Evolutionary conservation across 371 early-diverging fungal species (phyloP), one percentile per base, ranked within the genome.

Genomic region (Polyrhizophydium stewartii): DNA sequence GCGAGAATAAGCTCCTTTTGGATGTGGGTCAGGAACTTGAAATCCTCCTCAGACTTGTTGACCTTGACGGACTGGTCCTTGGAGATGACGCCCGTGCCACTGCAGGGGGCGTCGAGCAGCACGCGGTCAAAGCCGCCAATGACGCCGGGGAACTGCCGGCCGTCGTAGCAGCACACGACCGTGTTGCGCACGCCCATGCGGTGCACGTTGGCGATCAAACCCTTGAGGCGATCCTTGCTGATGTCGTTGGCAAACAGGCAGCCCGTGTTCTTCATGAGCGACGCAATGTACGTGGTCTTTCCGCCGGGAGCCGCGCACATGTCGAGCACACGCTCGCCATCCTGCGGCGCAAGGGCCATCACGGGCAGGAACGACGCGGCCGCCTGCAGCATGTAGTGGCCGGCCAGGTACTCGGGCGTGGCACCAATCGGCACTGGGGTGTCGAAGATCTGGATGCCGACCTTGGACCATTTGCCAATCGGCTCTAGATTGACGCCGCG

Each of bases 231-330:
- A 53, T 93, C 96, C 71, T 93, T 92, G 79, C 87, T 95, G 51
- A 93, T 87, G 75, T 99, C 99, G 75, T 99, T 99, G 59, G 97
- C 96, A 74, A 96, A 94, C 13, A 99, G 86, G 75, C 90, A 82
- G 47, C 99, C 99, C 17, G 98, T 97, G 81, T 99, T 99, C 79
- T 97, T 93, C 86, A 96, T 89, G 55, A 99, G 72, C 1, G 97
- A 93, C 59, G 57, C 77, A 58, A 95, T 92, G 71, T 96, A 92
- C 0, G 96, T 94, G 21, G 94, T 91, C 75, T 99, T 99, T 69
- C 99, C 99, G 59, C 99, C 99, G 9, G 99, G 99, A n/a, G 99
- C 97, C 31, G 98, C 90, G 60, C 96, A 95, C 98, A 99, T 97
- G 78, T 99, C 99, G 33, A 99, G 80, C n/a, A 98, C 87, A 55